Conservation (phyloP, 805 yeast genomes). For the Candida saitoana region DNA sequence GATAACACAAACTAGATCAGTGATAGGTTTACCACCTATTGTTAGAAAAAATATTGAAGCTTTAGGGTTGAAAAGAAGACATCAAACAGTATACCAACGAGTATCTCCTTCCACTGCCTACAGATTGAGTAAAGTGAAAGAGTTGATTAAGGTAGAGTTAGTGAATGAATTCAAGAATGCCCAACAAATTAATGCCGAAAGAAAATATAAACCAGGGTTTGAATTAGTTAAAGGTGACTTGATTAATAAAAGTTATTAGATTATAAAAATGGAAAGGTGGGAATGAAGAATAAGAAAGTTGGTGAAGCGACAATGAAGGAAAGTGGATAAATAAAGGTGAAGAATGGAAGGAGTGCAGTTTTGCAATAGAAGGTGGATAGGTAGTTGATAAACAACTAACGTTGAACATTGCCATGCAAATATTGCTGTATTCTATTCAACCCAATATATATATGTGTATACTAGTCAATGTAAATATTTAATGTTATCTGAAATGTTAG, state of each 20-base stretch:
- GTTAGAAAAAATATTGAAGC: constrained; percentile 61
- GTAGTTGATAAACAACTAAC: no score
- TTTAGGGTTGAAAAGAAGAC: constrained; percentile 72
- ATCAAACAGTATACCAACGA: constrained; percentile 66
- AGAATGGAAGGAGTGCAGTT: no score
- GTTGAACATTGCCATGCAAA: no score
- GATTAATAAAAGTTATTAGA: constrained; percentile 3
- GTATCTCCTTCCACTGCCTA: constrained; percentile 83
- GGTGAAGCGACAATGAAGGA: no score
- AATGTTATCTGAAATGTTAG: background rate
- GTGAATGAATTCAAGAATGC: constrained; percentile 51
- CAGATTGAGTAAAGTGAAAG: constrained; percentile 76
- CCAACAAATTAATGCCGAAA: constrained; percentile 47
- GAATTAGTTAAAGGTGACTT: constrained; percentile 9
- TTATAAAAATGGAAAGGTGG: no score
- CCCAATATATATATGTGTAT: background rate
- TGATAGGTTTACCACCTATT: constrained; percentile 77
- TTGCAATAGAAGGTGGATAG: no score
- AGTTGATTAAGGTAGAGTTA: constrained; percentile 76
- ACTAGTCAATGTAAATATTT: constrained; percentile 1
- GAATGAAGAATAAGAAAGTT: no score
- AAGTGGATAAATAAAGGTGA: no score
- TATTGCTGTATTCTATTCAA: no score
- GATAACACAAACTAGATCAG: constrained; percentile 73
- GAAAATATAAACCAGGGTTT: constrained; percentile 68